Percentiles rank a stretch among this genome's conserved stretches.
phyloP scores from a whole-genome alignment of 495 filamentous ascomycete species.

The Oidiodendron maius region DNA sequence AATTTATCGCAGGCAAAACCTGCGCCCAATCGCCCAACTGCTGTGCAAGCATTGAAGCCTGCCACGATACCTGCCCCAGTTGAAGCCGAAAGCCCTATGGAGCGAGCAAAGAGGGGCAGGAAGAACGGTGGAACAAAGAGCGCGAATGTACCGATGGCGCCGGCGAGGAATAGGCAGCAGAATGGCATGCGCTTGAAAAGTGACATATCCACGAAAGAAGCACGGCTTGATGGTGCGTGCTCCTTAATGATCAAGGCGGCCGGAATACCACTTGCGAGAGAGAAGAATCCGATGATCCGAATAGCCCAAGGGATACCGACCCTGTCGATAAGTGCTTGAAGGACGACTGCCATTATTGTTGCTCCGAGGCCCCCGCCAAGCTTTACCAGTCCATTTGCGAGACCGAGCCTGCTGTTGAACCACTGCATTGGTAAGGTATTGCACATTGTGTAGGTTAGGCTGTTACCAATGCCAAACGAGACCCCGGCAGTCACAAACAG shows the following conservation, averaged over 20 bases:
- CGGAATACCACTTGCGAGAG: slow-evolving; percentile 35
- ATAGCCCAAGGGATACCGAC: slow-evolving; percentile 62
- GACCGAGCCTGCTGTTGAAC: slow-evolving; percentile 66
- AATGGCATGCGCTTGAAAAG: slow-evolving; percentile 47
- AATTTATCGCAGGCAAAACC: slow-evolving; percentile 61
- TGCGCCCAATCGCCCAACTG: slow-evolving; percentile 56
- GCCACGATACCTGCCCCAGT: slow-evolving; percentile 70
- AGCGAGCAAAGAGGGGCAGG: slow-evolving; percentile 33
- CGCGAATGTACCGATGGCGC: slow-evolving; percentile 54
- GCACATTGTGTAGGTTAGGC: slow-evolving; percentile 26
- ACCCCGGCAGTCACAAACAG: slow-evolving; percentile 52
- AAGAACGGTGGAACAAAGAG: slow-evolving; percentile 57
- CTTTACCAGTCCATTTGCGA: slow-evolving; percentile 70
- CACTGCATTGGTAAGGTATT: slow-evolving; percentile 55
- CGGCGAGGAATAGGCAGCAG: slow-evolving; percentile 42
- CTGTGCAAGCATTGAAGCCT: slow-evolving; percentile 61
- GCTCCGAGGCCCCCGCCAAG: slow-evolving; percentile 72
- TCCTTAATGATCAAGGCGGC: slow-evolving; percentile 54
- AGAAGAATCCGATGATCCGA: slow-evolving; percentile 55
- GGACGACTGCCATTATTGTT: slow-evolving; percentile 51
- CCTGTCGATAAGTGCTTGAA: slow-evolving; percentile 55
- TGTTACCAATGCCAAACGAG: slow-evolving; percentile 37
- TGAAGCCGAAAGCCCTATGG: slow-evolving; percentile 54
- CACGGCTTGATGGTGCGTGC: slow-evolving; percentile 35
- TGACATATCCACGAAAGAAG: slow-evolving; percentile 46